Evolutionary conservation across 2,329 filamentous ascomycete species (phyloP), one percentile per base, ranked within the genome.

Genomic region (Colletotrichum higginsianum): DNA sequence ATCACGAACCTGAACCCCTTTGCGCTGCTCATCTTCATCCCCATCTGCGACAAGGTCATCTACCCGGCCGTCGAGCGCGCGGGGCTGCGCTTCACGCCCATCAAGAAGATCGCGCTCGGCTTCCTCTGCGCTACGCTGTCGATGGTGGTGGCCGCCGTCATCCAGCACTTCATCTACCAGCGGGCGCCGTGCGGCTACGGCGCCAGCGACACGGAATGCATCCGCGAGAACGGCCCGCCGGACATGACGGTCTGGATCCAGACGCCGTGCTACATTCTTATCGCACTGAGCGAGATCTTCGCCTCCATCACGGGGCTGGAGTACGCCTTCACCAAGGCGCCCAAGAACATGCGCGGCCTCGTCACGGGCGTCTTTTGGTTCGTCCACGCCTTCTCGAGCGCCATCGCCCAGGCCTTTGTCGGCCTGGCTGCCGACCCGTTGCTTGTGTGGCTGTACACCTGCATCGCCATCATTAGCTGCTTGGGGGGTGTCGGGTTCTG

Each of bases 1-100:
- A 65, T 72, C 55, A 68, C 66, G 3, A 72, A 72, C 61, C 70
- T 72, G 21, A 72, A 72, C 61, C 70, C 70, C 0, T 89, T 95
- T 72, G 86, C 91, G 12, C 88, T 95, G 68, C 89, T 95, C 75
- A 91, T 95, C 76, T 86, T 94, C 76, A 94, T 94, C 58, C 92
- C 92, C 0, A 83, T 95, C 67, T 89, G 90, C 77, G 92, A 92
- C 77, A 83, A 80, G 6, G 40, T 89, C 53, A 74, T 92, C 67
- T 92, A 92, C 77, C 90, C 90, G 1, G 74, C 84, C 40, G 84
- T 92, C 66, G 86, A 87, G 72, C 87, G 85, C 72, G 77, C 81
- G 50, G 85, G 84, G 65, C 88, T 91, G 77, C 83, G 83, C 49
- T 90, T 92, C 83, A 88, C 84, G 0, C 91, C 89, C 13, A 89